These are phyloP conservation scores for Microcos paniculata DNA, from an alignment of 345 rosid species.

Conservation along the genomic window DNA sequence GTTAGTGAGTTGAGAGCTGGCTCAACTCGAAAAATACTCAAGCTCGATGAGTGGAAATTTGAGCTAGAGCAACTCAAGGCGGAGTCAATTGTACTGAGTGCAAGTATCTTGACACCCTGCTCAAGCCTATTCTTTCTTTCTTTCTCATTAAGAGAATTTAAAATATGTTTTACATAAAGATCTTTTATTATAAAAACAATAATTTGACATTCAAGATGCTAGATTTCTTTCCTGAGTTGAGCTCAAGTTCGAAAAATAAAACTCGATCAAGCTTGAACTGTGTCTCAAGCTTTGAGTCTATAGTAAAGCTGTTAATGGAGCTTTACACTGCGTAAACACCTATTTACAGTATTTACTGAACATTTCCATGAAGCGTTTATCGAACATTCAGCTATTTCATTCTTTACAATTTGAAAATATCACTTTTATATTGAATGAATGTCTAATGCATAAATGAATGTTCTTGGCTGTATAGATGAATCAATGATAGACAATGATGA, in stretches of 20 bases:
- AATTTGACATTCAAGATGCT: neutral
- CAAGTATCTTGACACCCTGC: neutral
- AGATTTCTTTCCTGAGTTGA: neutral
- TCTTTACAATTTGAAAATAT: neutral
- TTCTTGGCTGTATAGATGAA: constrained; percentile 37
- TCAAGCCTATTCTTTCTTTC: neutral
- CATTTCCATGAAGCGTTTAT: neutral
- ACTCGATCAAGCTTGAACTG: neutral
- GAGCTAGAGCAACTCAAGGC: neutral
- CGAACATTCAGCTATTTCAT: neutral
- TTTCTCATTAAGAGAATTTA: neutral
- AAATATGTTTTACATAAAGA: neutral
- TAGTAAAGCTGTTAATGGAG: neutral
- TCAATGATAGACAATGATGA: constrained; percentile 32
- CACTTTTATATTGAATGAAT: constrained; percentile 7
- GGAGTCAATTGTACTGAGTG: neutral
- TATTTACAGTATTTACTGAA: neutral
- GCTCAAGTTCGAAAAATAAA: neutral
- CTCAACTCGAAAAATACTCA: neutral
- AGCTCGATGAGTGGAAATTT: neutral
- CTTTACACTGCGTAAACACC: neutral
- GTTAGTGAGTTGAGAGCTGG: neutral
- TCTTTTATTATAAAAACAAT: neutral
- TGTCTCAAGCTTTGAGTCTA: neutral
- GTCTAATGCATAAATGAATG: neutral